phyloP scores from a whole-genome alignment of 495 filamentous ascomycete species.

The Neurospora sp. region DNA sequence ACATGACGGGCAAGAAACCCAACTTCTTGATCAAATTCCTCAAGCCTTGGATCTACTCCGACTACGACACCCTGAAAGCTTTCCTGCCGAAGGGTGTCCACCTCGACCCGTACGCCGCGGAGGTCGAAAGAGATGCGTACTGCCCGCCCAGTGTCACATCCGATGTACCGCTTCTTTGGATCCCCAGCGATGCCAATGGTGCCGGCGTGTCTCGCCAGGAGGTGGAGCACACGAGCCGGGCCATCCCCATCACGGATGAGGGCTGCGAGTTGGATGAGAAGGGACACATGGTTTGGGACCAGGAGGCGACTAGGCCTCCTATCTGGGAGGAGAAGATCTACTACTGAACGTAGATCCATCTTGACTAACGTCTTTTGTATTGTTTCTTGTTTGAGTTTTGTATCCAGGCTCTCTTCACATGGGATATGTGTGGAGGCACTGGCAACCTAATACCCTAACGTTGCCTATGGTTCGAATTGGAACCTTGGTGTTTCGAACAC shows the following conservation, averaged over 20 bases:
- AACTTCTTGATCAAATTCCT: conserved; percentile 57
- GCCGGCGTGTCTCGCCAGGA: conserved; percentile 72
- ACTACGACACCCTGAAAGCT: conserved; percentile 62
- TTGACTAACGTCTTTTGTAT: background rate
- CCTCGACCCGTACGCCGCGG: conserved; percentile 45
- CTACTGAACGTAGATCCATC: conserved; percentile 24
- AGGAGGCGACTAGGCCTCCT: conserved; percentile 61
- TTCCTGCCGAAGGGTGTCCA: conserved; percentile 52
- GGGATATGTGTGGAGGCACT: background rate
- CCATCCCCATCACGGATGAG: conserved; percentile 76
- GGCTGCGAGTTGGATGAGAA: conserved; percentile 73
- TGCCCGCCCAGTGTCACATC: conserved; percentile 60
- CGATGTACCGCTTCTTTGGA: conserved; percentile 66
- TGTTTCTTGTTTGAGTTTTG: background rate
- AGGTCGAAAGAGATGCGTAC: conserved; percentile 62
- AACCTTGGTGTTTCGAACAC: background rate
- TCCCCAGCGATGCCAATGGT: conserved; percentile 53
- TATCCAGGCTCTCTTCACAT: background rate
- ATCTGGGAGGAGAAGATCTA: conserved; percentile 65
- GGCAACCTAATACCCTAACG: background rate
- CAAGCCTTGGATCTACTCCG: conserved; percentile 64
- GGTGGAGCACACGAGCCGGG: conserved; percentile 55
- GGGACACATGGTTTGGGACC: conserved; percentile 67
- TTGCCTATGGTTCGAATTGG: background rate
- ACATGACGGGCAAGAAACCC: conserved; percentile 24